A percentile compares a stretch with the other conserved stretches of the same genome.
phyloP scores from a whole-genome alignment of 2,329 filamentous ascomycete species.

The Sporothrix curviconia region DNA sequence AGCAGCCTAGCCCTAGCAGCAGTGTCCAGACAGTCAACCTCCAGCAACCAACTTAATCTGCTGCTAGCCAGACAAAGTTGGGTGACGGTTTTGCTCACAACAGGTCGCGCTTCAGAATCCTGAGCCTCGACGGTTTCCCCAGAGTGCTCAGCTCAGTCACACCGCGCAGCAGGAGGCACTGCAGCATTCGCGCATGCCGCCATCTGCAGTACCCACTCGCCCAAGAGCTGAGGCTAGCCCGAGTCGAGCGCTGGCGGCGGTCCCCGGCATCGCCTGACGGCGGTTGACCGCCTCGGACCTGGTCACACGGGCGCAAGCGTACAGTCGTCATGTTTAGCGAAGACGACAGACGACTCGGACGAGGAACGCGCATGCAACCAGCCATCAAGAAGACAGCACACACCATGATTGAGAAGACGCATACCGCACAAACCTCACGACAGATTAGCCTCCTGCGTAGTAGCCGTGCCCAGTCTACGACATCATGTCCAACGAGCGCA shows the following conservation, averaged over 20 bases:
- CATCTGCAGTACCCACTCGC: conserved; percentile 55
- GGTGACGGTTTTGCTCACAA: no score
- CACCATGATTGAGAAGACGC: conserved; percentile 96
- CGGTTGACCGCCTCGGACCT: conserved; percentile 38
- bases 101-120: no score
- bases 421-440: conserved; percentile 94
- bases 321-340: conserved; percentile 56
- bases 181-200: conserved; percentile 59
- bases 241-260: conserved; percentile 45
- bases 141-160: conserved; percentile 41
- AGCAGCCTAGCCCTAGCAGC: conserved; percentile 8
- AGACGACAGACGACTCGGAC: conserved; percentile 55
- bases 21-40: conserved; percentile 18
- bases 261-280: conserved; percentile 56
- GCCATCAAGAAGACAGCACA: conserved; percentile 88
- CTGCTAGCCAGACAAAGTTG: no score
- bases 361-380: conserved; percentile 49
- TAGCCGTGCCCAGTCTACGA: conserved; percentile 84
- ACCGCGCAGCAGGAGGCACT: conserved; percentile 54
- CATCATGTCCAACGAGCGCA: conserved; percentile 69
- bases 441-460: conserved; percentile 85
- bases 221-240: conserved; percentile 53
- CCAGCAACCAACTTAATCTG: no score
- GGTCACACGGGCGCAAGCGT: conserved; percentile 53
- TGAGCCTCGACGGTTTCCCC: no score